These are phyloP conservation scores for Stentor roeselii DNA, from an alignment of 73 alveolate genomes.

Conservation along the genomic window DNA sequence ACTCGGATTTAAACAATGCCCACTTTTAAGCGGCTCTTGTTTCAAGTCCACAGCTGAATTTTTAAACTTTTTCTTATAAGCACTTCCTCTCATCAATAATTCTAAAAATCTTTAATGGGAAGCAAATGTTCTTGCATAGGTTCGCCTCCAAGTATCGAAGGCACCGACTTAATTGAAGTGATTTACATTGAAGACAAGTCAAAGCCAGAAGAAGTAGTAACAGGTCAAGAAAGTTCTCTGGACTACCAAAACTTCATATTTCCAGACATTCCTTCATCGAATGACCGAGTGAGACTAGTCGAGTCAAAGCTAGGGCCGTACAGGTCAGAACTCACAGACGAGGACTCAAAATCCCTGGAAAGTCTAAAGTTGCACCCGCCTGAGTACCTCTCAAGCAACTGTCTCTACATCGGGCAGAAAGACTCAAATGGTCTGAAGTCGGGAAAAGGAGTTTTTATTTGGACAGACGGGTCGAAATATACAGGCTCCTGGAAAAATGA, in stretches of 20 bases:
- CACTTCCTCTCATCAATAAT: too few species aligned
- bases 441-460: conserved; percentile 23
- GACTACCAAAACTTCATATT: not conserved
- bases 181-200: not conserved
- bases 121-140: not conserved
- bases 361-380: not conserved
- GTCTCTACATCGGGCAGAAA: conserved; percentile 20
- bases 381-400: not conserved
- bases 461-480: conserved; percentile 39
- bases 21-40: too few species aligned
- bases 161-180: not conserved
- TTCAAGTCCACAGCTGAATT: too few species aligned
- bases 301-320: not conserved
- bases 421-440: not conserved
- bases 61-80: too few species aligned
- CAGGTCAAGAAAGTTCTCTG: not conserved
- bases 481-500: conserved; percentile 46
- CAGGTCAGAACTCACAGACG: not conserved
- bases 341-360: not conserved
- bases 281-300: not conserved
- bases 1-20: too few species aligned
- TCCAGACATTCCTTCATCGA: not conserved
- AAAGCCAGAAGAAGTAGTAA: not conserved
- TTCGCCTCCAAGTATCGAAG: not conserved
- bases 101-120: too few species aligned